Evolutionary conservation across 257 asterid genomes (phyloP).

Genomic region (Marsdenia floribunda): DNA sequence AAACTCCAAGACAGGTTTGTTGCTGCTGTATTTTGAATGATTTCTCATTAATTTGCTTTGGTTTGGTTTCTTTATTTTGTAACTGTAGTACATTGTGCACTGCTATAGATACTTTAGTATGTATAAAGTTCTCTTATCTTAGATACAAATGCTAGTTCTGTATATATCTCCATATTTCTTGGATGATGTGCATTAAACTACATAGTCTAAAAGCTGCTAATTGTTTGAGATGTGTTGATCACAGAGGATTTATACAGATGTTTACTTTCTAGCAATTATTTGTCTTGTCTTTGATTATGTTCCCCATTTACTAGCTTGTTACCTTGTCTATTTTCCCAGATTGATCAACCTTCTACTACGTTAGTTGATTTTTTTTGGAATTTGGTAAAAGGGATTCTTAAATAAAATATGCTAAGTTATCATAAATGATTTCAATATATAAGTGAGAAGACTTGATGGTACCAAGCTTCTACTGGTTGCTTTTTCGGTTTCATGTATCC

Average conservation of each 20-base stretch:
- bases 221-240: not conserved
- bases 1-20: not conserved
- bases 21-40: slow-evolving; percentile 4
- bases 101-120: not conserved
- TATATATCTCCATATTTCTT: too few relatives aligned
- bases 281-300: not conserved
- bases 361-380: too few relatives aligned
- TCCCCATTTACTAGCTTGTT: slow-evolving; percentile 6
- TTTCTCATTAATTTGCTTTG: not conserved
- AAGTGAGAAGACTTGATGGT: slow-evolving; percentile 88
- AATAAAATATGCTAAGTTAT: too few relatives aligned
- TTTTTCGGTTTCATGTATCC: slow-evolving; percentile 93
- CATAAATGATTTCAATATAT: too few relatives aligned
- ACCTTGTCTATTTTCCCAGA: too few relatives aligned
- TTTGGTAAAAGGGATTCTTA: too few relatives aligned
- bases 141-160: too few relatives aligned
- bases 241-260: not conserved
- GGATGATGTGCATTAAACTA: too few relatives aligned
- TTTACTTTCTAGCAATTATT: not conserved
- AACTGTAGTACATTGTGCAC: not conserved
- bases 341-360: slow-evolving; percentile 17
- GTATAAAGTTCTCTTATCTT: too few relatives aligned
- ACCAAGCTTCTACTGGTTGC: slow-evolving; percentile 96
- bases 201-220: too few relatives aligned
- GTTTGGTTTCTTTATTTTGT: not conserved